Base-by-base conservation (phyloP, 345 rosid species). In the Hibiscus mutabilis region DNA sequence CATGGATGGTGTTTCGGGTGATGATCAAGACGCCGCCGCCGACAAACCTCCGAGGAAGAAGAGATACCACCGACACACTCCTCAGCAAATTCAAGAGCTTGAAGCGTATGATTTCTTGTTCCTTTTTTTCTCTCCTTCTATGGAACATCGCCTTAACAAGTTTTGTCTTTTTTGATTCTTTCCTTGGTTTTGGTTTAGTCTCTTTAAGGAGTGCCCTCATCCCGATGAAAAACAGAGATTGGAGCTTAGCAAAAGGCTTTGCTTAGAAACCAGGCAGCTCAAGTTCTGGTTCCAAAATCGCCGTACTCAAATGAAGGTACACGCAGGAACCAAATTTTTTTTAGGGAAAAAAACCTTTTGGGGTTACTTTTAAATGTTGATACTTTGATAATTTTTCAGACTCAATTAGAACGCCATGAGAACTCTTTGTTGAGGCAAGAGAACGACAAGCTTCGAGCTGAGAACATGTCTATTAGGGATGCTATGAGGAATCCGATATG, bases 11-110 rank as follows among this genome's bases (percentile, higher is more conserved):
- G 92, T 73, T 76, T 96, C 99, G 21, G 99, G 98, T 53, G 99
- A 96, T 68, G 98, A 96, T 68, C 96, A 79, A 75, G 98, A 92
- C 72, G 94, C 86, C 74, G 94, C 87, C 29, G 88, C 87, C 72
- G 97, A 88, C 74, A 86, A 85, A 3, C 99, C 91, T 76, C 98
- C 98, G 0, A 79, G 88, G 71, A 96, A 96, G 84, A 96, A 96
- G 77, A 82, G 98, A 77, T 91, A 92, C 79, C 97, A 96, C 89
- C 98, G 99, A 82, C 99, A 96, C 89, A 96, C 98, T 76, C 98
- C 99, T 61, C 98, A 91, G 61, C 99, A 96, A 89, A 96, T 96
- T 90, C 99, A 92, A 78, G 99, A 96, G 29, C 99, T 96, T 25
- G 99, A 96, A 86, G 57, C 91, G 99, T 96, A 89, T 33, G 82